Evolutionary conservation across 306 rosid genomes (phyloP), one percentile per base, ranked within the genome.

Genomic region (Abrus precatorius): DNA sequence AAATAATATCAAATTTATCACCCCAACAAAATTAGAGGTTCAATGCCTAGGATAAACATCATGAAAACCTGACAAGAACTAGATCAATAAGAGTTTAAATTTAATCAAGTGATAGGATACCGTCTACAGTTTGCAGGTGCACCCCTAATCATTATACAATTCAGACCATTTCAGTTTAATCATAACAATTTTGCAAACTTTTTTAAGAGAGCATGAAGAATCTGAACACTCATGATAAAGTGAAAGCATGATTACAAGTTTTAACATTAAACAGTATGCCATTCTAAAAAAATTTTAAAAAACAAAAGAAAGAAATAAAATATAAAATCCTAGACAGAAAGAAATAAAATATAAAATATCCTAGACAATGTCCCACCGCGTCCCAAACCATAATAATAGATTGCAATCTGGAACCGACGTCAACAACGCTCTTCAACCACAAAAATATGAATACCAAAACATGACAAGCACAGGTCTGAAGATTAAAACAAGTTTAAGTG

Each of bases 101-200:
- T 50, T 27, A 64, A 48, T 14, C 28, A 77, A 67, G 20, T 60
- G 29, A 52, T 3, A 32, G 20, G 14, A 56, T 9, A 47, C 13
- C 13, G 28, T 12, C 47, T 38, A 65, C 44, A 12, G 12, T 43
- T 32, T 34, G 32, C 2, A 4, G 56, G 47, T 29, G 40, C 14
- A 28, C 41, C 5, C 50, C 3, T 34, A 6, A 8, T 32, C 34
- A 70, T 55, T 20, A n/a, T 30, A 50, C 0, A 2, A 55, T 6
- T 55, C 48, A 64, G 34, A 45, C 56, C 67, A 63, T 80, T 73
- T 52, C 34, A 69, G 33, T 50, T 13, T 28, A 52, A 36, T 12
- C 59, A 56, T 8, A 54, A 36, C 43, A 10, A 7, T 65, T 64
- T 32, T 1, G 29, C 12, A 62, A 33, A 9, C 1, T 63, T 30